Base-by-base conservation (phyloP, 2,329 filamentous ascomycete genomes). In the Leptographium wingfieldii region DNA sequence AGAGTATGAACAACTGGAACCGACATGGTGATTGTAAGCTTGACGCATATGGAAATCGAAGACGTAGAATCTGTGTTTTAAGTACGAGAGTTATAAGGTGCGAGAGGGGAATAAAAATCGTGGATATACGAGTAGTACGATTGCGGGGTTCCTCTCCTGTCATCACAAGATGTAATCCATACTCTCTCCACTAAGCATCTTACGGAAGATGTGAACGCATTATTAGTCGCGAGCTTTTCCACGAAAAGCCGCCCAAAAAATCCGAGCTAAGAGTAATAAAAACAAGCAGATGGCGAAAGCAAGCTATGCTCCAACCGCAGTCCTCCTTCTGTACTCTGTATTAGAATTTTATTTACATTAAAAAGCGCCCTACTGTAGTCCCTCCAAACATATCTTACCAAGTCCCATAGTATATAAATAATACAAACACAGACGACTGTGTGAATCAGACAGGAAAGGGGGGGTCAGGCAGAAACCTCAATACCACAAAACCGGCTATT, bases 1-100 rank as follows among this genome's bases (percentile, higher is more conserved):
- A 96, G 78, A 33, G 87, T 85, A 66, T 80, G 81, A 60, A 88
- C 87, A 65, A 87, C 82, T 62, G 92, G 92, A 58, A 96, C 90
- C 16, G 75, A 69, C 57, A 75, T 76, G 40, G 80, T 75, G 82
- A 85, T 82, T 7, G 27, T 59, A 3, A 10, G 2, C 25, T 22
- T 9, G 22, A n/a, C 6, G 9, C 19, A 5, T 2, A 46, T n/a
- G 43, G 16, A 12, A 4, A n/a, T 7, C 22, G 43, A 9, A 16
- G 16, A n/a, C 43, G 16, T 40, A 9, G 43, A 22, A 46, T 5
- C 3, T 16, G 43, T 43, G 14, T n/a, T 46, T 46, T 46, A 46
- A 46, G 43, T n/a, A 19, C 6, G 9, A 31, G 12, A 53, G 29
- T 35, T 35, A 35, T 35, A 35, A 35, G 10, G 33, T 35, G 33